Conservation (phyloP, 345 rosid genomes). For the Rhodomyrtus tomentosa region DNA sequence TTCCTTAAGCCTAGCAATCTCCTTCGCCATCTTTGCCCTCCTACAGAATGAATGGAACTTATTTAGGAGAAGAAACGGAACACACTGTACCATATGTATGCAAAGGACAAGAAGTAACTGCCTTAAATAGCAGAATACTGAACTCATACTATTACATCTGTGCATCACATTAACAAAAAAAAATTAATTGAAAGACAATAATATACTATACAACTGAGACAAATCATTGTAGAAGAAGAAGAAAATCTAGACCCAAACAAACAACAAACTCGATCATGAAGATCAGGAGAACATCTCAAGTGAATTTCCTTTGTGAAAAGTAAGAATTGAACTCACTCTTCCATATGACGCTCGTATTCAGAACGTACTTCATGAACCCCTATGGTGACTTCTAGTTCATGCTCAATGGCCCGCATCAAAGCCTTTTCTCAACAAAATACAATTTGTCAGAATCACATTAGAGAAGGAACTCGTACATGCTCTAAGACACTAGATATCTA, state of each 20-base stretch:
- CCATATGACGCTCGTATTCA: conserved; percentile 81
- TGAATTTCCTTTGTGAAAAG: neutral
- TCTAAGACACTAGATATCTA: neutral
- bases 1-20: conserved; percentile 71
- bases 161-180: neutral
- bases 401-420: conserved; percentile 82
- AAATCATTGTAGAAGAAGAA: neutral
- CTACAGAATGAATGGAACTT: conserved; percentile 21
- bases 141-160: neutral
- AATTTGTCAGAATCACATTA: neutral
- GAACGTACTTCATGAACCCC: conserved; percentile 92
- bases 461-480: neutral
- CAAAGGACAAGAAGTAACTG: neutral
- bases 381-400: conserved; percentile 88
- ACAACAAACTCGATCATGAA: neutral
- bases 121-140: neutral
- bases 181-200: neutral
- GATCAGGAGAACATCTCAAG: neutral
- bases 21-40: conserved; percentile 89
- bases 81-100: neutral
- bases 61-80: neutral
- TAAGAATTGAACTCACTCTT: conserved; percentile 55
- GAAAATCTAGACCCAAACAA: neutral
- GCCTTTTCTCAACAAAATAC: conserved; percentile 34
- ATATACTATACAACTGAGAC: neutral